These are phyloP conservation scores for Escovopsis sp. DNA, from an alignment of 2,329 filamentous ascomycete species.

Conservation along the genomic window DNA sequence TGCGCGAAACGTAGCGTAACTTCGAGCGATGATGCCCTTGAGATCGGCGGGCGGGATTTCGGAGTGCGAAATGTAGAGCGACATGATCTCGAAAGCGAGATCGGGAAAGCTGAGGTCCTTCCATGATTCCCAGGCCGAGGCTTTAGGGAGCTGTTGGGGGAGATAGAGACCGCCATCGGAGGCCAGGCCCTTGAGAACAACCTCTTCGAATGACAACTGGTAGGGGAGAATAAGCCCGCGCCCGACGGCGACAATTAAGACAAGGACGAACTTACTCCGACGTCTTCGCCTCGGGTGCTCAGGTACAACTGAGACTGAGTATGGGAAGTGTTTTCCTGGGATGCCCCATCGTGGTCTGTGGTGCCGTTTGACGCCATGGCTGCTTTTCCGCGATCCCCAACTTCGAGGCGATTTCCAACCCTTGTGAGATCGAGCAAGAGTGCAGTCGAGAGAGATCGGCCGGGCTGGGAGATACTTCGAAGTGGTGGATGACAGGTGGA, in stretches of 20 bases:
- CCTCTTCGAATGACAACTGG: constrained; percentile 79
- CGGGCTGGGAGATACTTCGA: constrained; percentile 3
- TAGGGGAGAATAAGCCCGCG: background rate
- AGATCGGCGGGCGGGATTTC: constrained; percentile 76
- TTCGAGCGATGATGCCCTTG: constrained; percentile 66
- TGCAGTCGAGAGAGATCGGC: too few relatives aligned
- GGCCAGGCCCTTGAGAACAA: constrained; percentile 78
- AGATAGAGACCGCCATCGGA: constrained; percentile 81
- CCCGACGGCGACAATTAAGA: background rate
- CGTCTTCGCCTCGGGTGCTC: constrained; percentile 36
- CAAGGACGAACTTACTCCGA: constrained; percentile 23
- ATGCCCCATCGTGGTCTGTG: constrained; percentile 17
- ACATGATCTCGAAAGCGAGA: constrained; percentile 72
- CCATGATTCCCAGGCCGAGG: constrained; percentile 38
- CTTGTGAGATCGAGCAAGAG: too few relatives aligned
- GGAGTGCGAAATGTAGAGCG: constrained; percentile 67
- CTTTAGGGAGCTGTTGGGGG: constrained; percentile 59
- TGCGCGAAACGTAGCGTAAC: constrained; percentile 74
- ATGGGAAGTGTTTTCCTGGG: constrained; percentile 16
- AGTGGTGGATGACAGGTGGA: constrained; percentile 3
- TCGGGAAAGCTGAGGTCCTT: constrained; percentile 65
- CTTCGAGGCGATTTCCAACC: too few relatives aligned
- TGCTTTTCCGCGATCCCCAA: background rate
- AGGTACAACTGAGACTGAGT: constrained; percentile 34
- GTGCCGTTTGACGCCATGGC: constrained; percentile 28